These are phyloP conservation scores for Phallus indusiatus DNA, from an alignment of 768 basidiomycete species.

Conservation along the genomic window DNA sequence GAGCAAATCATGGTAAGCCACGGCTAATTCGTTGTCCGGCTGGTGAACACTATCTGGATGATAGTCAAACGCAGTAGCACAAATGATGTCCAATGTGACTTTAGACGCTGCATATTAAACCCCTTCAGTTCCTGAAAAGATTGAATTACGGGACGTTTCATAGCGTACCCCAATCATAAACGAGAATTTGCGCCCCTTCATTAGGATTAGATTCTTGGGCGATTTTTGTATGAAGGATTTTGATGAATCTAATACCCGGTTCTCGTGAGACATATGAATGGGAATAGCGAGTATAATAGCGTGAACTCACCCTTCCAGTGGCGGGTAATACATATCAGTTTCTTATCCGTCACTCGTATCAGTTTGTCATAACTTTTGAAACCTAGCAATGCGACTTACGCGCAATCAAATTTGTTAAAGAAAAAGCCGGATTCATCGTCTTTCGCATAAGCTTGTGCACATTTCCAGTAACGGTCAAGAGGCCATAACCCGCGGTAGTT, in stretches of 20 bases:
- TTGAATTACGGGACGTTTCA: conserved; percentile 5
- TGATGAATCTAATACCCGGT: conserved; percentile 25
- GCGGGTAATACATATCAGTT: conserved; percentile 37
- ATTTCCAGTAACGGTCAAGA: conserved; percentile 39
- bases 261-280: conserved; percentile 3
- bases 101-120: conserved; percentile 33
- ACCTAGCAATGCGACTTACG: conserved; percentile 18
- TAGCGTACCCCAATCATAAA: conserved; percentile 38
- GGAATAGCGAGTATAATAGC: background rate
- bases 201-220: conserved; percentile 15
- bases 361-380: background rate
- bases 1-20: conserved; percentile 36
- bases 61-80: conserved; percentile 42
- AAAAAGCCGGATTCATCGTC: conserved; percentile 45
- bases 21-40: conserved; percentile 37
- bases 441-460: conserved; percentile 42
- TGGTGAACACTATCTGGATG: conserved; percentile 34
- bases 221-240: conserved; percentile 27
- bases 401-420: conserved; percentile 31
- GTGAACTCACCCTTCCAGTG: conserved; percentile 32
- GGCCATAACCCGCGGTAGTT: conserved; percentile 30
- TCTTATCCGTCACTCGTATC: conserved; percentile 18
- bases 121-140: background rate
- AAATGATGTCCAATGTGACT: conserved; percentile 45
- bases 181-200: conserved; percentile 23